Conservation (phyloP, 2,329 filamentous ascomycete genomes). For the Magnaporthales sp. region DNA sequence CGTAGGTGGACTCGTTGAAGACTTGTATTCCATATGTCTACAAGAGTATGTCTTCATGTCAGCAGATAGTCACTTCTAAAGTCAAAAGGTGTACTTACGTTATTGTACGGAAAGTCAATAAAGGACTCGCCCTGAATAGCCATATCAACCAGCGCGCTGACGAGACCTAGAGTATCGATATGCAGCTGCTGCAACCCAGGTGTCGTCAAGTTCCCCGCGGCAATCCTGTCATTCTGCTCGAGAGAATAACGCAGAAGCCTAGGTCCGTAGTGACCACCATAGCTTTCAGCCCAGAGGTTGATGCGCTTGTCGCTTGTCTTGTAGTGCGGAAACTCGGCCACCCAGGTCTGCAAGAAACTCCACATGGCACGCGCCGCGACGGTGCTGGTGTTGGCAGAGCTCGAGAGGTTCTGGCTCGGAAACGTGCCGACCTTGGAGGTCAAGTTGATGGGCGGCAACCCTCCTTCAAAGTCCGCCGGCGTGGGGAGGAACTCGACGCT, state of each 20-base stretch:
- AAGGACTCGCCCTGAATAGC: constrained; percentile 37
- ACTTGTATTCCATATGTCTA: constrained; percentile 25
- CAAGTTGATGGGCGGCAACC: constrained; percentile 24
- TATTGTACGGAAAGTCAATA: constrained; percentile 45
- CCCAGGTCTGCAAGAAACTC: constrained; percentile 15
- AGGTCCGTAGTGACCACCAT: constrained; percentile 49
- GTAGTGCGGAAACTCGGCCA: constrained; percentile 43
- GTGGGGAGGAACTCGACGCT: constrained; percentile 15
- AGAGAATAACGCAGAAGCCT: constrained; percentile 30
- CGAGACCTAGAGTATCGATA: constrained; percentile 44
- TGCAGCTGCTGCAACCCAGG: constrained; percentile 11
- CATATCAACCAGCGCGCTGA: constrained; percentile 47
- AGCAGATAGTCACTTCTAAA: neutral
- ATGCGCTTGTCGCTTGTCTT: constrained; percentile 34
- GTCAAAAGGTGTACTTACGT: constrained; percentile 22
- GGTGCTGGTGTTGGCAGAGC: constrained; percentile 9
- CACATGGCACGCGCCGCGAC: constrained; percentile 11
- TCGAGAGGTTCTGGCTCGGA: constrained; percentile 17
- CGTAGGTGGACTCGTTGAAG: constrained; percentile 37
- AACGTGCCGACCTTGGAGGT: constrained; percentile 26
- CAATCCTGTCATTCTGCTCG: constrained; percentile 32
- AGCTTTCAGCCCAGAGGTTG: constrained; percentile 43
- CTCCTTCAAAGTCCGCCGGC: constrained; percentile 26
- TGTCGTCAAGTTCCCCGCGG: constrained; percentile 9
- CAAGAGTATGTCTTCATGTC: no score